Evolutionary conservation across 2,329 filamentous ascomycete species (phyloP).

Genomic region (Allantophomopsis cytisporea): DNA sequence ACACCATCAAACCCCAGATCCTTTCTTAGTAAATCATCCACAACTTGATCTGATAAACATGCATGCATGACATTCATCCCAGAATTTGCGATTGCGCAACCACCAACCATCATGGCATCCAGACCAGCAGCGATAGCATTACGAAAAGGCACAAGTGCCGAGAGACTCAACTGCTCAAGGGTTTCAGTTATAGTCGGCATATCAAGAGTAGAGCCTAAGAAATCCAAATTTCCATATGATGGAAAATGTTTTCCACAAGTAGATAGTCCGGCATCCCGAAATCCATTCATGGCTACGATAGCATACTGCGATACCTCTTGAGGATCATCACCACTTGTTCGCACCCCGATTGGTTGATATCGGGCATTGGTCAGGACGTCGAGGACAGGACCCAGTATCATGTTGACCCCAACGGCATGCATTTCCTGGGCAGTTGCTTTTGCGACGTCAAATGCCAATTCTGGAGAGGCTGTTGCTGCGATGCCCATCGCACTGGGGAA

Average conservation of each 20-base stretch:
- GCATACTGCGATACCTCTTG: conserved; percentile 91
- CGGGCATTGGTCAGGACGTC: conserved; percentile 90
- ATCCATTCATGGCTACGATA: conserved; percentile 81
- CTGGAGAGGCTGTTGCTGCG: conserved; percentile 76
- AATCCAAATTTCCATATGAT: conserved; percentile 89
- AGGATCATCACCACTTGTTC: conserved; percentile 83
- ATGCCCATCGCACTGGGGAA: conserved; percentile 96
- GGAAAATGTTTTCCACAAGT: conserved; percentile 95
- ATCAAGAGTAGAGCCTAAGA: conserved; percentile 78
- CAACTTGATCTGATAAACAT: conserved; percentile 83
- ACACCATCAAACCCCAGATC: conserved; percentile 86
- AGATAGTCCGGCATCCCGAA: conserved; percentile 77
- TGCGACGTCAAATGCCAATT: conserved; percentile 79
- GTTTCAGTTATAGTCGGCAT: conserved; percentile 95
- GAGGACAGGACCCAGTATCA: conserved; percentile 85
- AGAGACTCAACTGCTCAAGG: conserved; percentile 82
- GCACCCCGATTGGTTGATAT: conserved; percentile 80
- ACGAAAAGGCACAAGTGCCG: conserved; percentile 79
- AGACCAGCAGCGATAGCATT: conserved; percentile 79
- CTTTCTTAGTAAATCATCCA: conserved; percentile 76
- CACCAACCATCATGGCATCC: conserved; percentile 92
- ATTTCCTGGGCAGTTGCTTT: conserved; percentile 90
- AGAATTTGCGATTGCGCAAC: conserved; percentile 75
- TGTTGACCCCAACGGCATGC: conserved; percentile 84
- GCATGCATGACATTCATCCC: conserved; percentile 90